These are phyloP conservation scores for Fonsecaea erecta DNA, from an alignment of 2,329 filamentous ascomycete species.

Conservation along the genomic window DNA sequence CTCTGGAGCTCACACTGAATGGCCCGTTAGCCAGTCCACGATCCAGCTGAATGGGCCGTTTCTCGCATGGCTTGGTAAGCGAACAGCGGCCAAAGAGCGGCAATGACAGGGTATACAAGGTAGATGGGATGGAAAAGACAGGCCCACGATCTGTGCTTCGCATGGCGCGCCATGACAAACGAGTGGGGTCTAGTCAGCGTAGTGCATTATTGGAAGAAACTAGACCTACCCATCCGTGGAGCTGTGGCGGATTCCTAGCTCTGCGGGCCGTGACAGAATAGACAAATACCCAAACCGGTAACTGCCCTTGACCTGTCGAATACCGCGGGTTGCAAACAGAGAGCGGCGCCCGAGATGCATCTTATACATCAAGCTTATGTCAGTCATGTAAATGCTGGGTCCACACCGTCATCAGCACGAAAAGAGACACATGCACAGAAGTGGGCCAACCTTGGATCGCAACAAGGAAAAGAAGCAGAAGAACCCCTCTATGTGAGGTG, in stretches of 20 bases:
- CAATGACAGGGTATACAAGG: background rate
- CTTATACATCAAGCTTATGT: background rate
- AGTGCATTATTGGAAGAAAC: constrained; percentile 1
- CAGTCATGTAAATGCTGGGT: background rate
- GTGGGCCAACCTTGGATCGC: background rate
- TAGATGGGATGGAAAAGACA: background rate
- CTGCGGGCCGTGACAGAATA: background rate
- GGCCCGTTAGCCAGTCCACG: background rate
- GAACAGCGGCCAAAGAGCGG: constrained; percentile 7
- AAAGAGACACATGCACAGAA: background rate
- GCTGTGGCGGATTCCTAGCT: background rate
- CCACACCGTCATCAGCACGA: background rate
- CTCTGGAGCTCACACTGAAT: background rate
- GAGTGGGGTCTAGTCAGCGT: constrained; percentile 2
- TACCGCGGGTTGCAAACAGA: background rate
- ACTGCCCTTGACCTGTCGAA: background rate
- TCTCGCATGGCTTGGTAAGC: constrained; percentile 20
- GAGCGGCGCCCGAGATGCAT: background rate
- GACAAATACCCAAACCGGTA: background rate
- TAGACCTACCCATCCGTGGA: constrained; percentile 3
- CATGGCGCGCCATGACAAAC: constrained; percentile 2
- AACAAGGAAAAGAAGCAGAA: too few relatives aligned
- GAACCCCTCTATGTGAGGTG: background rate
- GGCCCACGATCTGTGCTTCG: constrained; percentile 3
- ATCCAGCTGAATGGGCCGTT: background rate